Evolutionary conservation across 139 green algal genomes (phyloP), one percentile per base, ranked within the genome.

Genomic region (Deuterostichococcus epilithicus): DNA sequence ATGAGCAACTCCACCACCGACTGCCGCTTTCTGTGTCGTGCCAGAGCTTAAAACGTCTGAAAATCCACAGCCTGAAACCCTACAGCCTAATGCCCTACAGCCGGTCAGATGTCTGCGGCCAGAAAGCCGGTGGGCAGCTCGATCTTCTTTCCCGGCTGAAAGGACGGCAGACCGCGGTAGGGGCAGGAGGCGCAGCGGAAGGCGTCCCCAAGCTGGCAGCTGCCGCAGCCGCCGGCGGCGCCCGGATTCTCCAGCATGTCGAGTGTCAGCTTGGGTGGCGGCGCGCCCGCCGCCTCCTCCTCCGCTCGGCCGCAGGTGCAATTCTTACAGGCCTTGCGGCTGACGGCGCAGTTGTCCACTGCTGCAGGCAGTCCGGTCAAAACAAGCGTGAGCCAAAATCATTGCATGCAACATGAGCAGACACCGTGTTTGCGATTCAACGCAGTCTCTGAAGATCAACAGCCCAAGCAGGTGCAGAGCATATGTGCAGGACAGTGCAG

Each of bases 281-380:
- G 74, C 34, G 73, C 81, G 10, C 79, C 81, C 18, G 73, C 77
- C 2, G 85, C 93, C 80, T 97, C 92, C 18, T 76, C 85, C 80
- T 99, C 94, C 3, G 92, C 93, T 0, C 94, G 83, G 5, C 96
- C 96, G 81, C 96, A 99, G 2, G 84, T 94, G 90, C 96, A 99
- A 82, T 99, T 97, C 68, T 93, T 92, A 88, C 96, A 99, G 3
- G 96, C 95, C 86, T 99, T 99, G 58, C 84, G 81, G n/a, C 44
- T 79, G 25, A 82, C 59, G 1, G 83, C 84, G 69, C 86, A 95
- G 74, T 91, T 87, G 69, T 90, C 88, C 44, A 52, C 79, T 39
- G 45, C 72, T 69, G 70, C 80, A 80, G 72, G 13, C 0, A 52
- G 39, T 76, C 34, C 67, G 35, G 18, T 5, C 5, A 38, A 28